A percentile compares a stretch with the other conserved stretches of the same genome.
These are phyloP conservation scores for Corynascus novoguineensis DNA, from an alignment of 495 filamentous ascomycete genomes.

Conservation along the genomic window DNA sequence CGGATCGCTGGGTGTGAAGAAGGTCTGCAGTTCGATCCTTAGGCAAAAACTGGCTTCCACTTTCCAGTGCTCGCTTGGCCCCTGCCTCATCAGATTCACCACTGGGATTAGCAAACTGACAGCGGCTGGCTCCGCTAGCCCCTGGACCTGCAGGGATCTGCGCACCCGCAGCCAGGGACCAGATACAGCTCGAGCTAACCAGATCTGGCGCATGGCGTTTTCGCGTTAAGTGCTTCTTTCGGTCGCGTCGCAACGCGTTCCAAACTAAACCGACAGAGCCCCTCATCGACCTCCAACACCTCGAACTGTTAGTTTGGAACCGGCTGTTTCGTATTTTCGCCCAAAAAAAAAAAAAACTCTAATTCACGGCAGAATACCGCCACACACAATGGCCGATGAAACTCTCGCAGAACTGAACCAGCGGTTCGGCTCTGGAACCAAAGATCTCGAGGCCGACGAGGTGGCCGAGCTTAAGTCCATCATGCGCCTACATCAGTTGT, in stretches of 20 bases:
- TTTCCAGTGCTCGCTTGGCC: too few species aligned
- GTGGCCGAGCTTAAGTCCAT: slow-evolving; percentile 75
- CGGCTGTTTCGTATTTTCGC: too few species aligned
- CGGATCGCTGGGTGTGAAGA: too few species aligned
- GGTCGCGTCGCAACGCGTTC: slow-evolving; percentile 12
- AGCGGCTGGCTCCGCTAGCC: not conserved
- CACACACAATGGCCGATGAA: slow-evolving; percentile 46
- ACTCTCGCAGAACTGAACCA: slow-evolving; percentile 57
- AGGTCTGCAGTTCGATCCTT: too few species aligned
- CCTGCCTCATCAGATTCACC: not conserved
- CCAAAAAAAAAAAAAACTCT: too few species aligned
- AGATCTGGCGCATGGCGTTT: slow-evolving; percentile 9
- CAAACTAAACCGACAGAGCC: slow-evolving; percentile 2
- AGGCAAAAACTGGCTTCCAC: too few species aligned
- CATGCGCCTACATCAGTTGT: slow-evolving; percentile 69
- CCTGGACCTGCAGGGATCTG: not conserved
- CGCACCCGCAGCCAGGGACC: not conserved
- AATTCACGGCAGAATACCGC: slow-evolving; percentile 20
- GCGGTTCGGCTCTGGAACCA: slow-evolving; percentile 54
- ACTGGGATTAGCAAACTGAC: not conserved
- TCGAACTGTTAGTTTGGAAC: not conserved
- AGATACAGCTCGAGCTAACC: not conserved
- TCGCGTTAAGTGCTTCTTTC: slow-evolving; percentile 28
- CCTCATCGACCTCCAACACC: slow-evolving; percentile 15
- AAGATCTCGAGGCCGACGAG: slow-evolving; percentile 61